Evolutionary conservation across 345 rosid species (phyloP).

Genomic region (Aegle marmelos): DNA sequence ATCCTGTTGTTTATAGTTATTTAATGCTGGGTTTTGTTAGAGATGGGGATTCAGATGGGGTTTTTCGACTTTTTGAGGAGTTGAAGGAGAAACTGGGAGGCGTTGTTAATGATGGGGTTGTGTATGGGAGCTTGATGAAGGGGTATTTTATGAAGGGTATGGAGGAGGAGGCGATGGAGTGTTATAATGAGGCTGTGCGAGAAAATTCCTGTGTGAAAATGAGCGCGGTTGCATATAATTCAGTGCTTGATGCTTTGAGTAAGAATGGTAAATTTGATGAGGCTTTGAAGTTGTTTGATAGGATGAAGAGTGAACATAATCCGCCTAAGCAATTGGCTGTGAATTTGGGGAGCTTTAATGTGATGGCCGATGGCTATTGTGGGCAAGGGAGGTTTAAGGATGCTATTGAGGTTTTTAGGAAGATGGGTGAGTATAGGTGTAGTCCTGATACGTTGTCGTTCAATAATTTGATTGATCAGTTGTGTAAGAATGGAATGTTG

Average conservation of each 20-base stretch:
- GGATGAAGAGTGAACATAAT: conserved; percentile 55
- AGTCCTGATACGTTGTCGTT: conserved; percentile 63
- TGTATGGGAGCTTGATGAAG: conserved; percentile 75
- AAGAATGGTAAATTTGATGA: conserved; percentile 73
- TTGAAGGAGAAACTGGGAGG: conserved; percentile 79
- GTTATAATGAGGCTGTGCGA: conserved; percentile 55
- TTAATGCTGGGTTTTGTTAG: conserved; percentile 64
- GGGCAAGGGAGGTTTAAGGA: conserved; percentile 57
- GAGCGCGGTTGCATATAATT: conserved; percentile 66
- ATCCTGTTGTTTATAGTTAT: conserved; percentile 67
- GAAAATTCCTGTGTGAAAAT: conserved; percentile 58
- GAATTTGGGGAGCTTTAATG: conserved; percentile 88
- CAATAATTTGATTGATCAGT: conserved; percentile 77
- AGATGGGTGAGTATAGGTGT: conserved; percentile 63
- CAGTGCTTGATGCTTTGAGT: conserved; percentile 66
- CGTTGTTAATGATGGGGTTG: conserved; percentile 66
- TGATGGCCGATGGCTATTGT: conserved; percentile 76
- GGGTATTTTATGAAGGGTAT: conserved; percentile 71
- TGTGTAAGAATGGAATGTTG: conserved; percentile 66
- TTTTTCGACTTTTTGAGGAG: conserved; percentile 66
- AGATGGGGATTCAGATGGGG: conserved; percentile 51
- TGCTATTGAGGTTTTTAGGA: conserved; percentile 65
- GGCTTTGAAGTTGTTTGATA: conserved; percentile 70
- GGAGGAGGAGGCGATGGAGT: conserved; percentile 80
- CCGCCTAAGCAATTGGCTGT: conserved; percentile 64